phyloP scores from a whole-genome alignment of 129 eudicot species.

The Oenanthe sinensis region DNA sequence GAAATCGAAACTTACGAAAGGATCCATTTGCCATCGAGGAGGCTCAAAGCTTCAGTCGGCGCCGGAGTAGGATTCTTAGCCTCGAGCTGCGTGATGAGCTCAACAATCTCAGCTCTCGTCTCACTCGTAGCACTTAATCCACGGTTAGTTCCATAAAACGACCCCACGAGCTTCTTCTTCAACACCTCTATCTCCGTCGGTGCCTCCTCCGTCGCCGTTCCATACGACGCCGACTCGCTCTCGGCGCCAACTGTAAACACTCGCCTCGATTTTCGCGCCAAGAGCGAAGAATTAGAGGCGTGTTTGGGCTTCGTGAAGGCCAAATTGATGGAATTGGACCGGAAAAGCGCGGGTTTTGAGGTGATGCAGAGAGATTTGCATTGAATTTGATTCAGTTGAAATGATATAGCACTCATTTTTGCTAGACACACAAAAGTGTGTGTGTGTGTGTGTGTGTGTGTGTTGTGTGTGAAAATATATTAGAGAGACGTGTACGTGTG shows the following conservation, averaged over 20 bases:
- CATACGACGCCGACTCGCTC: constrained; percentile 25
- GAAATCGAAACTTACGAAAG: constrained; percentile 48
- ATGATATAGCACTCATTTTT: constrained; percentile 49
- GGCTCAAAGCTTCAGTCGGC: constrained; percentile 69
- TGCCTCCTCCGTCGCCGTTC: constrained; percentile 27
- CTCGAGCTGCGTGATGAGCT: constrained; percentile 76
- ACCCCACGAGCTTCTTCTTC: constrained; percentile 67
- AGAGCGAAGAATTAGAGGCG: not conserved
- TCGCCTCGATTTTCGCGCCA: constrained; percentile 6
- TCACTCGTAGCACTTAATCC: constrained; percentile 78
- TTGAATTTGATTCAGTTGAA: constrained; percentile 27
- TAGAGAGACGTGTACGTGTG: not conserved
- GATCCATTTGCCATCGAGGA: constrained; percentile 90
- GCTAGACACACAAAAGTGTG: no score
- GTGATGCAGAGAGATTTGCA: constrained; percentile 11
- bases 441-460: no score
- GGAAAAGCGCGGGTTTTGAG: constrained; percentile 12
- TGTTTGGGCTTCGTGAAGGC: constrained; percentile 1
- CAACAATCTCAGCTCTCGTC: constrained; percentile 87
- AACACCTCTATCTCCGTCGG: constrained; percentile 47
- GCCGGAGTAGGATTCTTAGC: constrained; percentile 80
- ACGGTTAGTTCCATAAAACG: constrained; percentile 77
- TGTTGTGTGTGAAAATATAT: not conserved
- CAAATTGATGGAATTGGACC: constrained; percentile 22
- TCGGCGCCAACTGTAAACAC: constrained; percentile 30